phyloP scores from a whole-genome alignment of 148 eudicot genomes.

The Fagopyrum tataricum region DNA sequence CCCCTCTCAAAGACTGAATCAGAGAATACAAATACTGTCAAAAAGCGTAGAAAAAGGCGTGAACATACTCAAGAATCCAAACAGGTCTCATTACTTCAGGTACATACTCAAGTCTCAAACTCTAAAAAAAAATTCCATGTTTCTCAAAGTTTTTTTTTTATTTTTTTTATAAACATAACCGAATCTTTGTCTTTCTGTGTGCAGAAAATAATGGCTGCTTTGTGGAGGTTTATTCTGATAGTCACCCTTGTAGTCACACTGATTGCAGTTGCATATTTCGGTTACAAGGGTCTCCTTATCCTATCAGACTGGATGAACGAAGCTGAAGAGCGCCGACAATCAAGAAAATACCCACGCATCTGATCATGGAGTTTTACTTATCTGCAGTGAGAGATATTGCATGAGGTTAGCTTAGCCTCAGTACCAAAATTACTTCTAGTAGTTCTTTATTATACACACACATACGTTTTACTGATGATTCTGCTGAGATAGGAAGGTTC shows the following conservation, averaged over 20 bases:
- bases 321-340: slow-evolving; percentile 50
- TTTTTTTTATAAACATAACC: not conserved
- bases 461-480: not conserved
- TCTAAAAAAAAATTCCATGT: not conserved
- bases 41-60: slow-evolving; percentile 62
- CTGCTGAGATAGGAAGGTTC: not conserved
- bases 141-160: not conserved
- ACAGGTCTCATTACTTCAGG: slow-evolving; percentile 58
- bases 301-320: slow-evolving; percentile 88
- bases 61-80: slow-evolving; percentile 39
- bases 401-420: slow-evolving; percentile 1
- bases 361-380: slow-evolving; percentile 13
- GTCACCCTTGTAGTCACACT: slow-evolving; percentile 32
- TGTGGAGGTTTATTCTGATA: slow-evolving; percentile 33
- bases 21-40: slow-evolving; percentile 25
- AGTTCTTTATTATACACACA: not conserved
- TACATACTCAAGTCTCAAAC: slow-evolving; percentile 14
- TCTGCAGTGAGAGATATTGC: not conserved
- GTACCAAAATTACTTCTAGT: not conserved
- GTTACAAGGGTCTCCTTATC: slow-evolving; percentile 71
- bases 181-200: slow-evolving; percentile 12
- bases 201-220: slow-evolving; percentile 43
- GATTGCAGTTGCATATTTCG: slow-evolving; percentile 38
- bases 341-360: slow-evolving; percentile 34
- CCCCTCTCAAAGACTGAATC: slow-evolving; percentile 32